These are phyloP conservation scores for Craterostigma plantagineum DNA, from an alignment of 257 asterid species.

Conservation along the genomic window DNA sequence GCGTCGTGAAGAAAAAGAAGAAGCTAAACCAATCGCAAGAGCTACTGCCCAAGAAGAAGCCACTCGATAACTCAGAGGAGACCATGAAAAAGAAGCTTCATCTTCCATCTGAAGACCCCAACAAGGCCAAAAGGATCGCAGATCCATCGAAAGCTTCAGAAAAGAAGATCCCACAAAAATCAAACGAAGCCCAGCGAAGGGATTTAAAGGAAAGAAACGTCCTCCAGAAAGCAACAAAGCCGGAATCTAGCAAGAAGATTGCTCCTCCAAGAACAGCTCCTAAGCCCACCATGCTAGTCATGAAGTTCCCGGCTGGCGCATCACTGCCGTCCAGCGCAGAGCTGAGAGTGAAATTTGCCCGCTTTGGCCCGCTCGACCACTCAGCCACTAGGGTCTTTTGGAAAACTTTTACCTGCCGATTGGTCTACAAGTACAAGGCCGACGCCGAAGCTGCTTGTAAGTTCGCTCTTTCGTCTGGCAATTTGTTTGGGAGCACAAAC, in stretches of 20 bases:
- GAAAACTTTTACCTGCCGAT: constrained; percentile 61
- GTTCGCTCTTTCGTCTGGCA: constrained; percentile 27
- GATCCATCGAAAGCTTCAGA: constrained; percentile 28
- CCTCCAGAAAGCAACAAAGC: constrained; percentile 20
- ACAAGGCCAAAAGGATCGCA: constrained; percentile 18
- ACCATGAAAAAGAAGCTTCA: constrained; percentile 19
- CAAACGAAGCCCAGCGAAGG: constrained; percentile 21
- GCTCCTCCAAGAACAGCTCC: constrained; percentile 18
- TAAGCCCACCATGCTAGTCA: constrained; percentile 58
- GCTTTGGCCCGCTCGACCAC: constrained; percentile 75
- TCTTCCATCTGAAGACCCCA: too few relatives aligned
- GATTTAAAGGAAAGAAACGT: constrained; percentile 19
- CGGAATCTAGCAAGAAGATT: constrained; percentile 31
- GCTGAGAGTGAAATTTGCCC: constrained; percentile 76
- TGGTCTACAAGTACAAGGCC: constrained; percentile 36
- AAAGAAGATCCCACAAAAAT: constrained; percentile 31
- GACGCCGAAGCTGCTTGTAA: constrained; percentile 50
- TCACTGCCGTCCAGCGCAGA: constrained; percentile 70
- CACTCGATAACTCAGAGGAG: constrained; percentile 8
- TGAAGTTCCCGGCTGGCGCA: constrained; percentile 72
- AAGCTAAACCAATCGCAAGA: too few relatives aligned
- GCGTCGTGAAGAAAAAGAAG: constrained; percentile 36
- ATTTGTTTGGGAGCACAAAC: constrained; percentile 48
- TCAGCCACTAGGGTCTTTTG: constrained; percentile 66
- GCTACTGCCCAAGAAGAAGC: constrained; percentile 7